phyloP scores from a whole-genome alignment of 1,284 basidiomycete genomes.

The Exobasidium cylindrosporum region DNA sequence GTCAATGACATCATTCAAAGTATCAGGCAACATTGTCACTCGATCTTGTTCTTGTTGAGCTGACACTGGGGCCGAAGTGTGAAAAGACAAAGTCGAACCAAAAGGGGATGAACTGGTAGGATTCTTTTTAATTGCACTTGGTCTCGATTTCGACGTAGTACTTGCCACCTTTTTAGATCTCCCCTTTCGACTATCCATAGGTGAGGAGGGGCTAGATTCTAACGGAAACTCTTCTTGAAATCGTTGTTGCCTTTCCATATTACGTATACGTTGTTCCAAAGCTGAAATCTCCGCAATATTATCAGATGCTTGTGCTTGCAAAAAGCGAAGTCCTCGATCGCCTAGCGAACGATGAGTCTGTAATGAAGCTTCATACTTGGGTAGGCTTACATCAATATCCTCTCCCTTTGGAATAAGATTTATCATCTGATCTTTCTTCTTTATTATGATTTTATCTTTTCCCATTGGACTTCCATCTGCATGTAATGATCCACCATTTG shows the following conservation, averaged over 20 bases:
- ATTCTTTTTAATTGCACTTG: background rate
- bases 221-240: background rate
- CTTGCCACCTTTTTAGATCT: background rate
- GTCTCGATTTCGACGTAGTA: background rate
- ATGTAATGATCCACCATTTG: conserved; percentile 37
- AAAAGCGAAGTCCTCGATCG: conserved; percentile 39
- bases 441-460: background rate
- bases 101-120: no score
- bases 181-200: background rate
- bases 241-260: background rate
- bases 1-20: background rate
- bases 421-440: background rate
- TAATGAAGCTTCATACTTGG: conserved; percentile 30
- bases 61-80: background rate
- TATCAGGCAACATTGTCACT: background rate
- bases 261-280: conserved; percentile 37
- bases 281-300: conserved; percentile 49
- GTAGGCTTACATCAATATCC: background rate
- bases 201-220: background rate
- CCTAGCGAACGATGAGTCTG: conserved; percentile 48
- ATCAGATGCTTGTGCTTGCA: conserved; percentile 50
- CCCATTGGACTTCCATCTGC: conserved; percentile 27
- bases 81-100: background rate
- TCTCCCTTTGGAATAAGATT: background rate
- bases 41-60: no score